Evolutionary conservation across 805 yeast species (phyloP), one percentile per base, ranked within the genome.

Genomic region (Allodekkera sacchari): DNA sequence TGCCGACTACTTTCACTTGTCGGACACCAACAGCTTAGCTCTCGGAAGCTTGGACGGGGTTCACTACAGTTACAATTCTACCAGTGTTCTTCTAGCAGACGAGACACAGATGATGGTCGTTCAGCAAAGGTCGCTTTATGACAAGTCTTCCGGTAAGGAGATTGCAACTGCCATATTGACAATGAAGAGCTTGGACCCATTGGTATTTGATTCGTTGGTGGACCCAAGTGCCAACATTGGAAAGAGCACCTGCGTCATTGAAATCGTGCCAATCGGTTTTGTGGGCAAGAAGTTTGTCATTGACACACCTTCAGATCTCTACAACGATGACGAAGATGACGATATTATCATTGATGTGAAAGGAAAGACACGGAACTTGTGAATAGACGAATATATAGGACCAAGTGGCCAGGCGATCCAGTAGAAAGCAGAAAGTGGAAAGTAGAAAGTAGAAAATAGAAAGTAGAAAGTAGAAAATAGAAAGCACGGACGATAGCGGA

Each of bases 41-140:
- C 35, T 53, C 22, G 59, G 58, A 14, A 31, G 46, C 4, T 26
- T 52, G 9, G 57, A 50, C n/a, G 55, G 46, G 7, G 34, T 49
- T 15, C 46, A 50, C 26, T 51, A 50, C 33, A 32, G 39, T 10
- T 36, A 37, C 17, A 43, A 45, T 27, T 39, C 39, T 6, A 35
- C 40, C 5, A 35, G 41, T 28, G 45, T 48, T 14, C 30, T 50
- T 8, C 34, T 45, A 18, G 39, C 42, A 27, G 45, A 44, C 22
- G 43, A 43, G 18, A 47, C 41, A 25, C 45, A 42, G 20, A 36
- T 54, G 35, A 30, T 54, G 30, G 52, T 50, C 3, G 42, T 44
- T 12, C 55, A 50, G 31, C 47, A 47, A 22, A 38, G 59, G 30
- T 30, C 48, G 7, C 37, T 55, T 15, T 55, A 41, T 29, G 47